Base-by-base conservation (phyloP, 306 rosid species). In the Pachyrhizus erosus region DNA sequence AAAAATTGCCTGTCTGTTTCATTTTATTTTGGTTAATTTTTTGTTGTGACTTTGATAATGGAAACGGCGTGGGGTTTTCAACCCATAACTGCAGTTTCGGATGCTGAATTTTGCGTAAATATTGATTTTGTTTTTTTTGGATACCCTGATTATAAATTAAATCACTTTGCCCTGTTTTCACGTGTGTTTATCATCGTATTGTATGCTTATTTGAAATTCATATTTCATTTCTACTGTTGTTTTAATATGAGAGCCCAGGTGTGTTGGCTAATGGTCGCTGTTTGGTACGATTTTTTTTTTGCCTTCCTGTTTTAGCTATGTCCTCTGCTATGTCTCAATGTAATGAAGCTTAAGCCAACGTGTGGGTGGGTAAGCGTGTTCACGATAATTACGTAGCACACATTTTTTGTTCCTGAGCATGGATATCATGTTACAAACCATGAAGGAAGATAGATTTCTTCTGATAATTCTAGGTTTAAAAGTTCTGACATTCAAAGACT, bases 91-190 rank as follows among this genome's bases (percentile, higher is more conserved):
- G 34, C 34, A 4, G 24, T 20, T 39, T 39, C 31, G 18, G 42
- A 6, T 40, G 68, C 37, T 29, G 48, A 54, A 20, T 72, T 71
- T 78, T 18, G 51, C 34, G 6, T 79, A 12, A 62, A 43, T 70
- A 31, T 68, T 39, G 34, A 17, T 73, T 45, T 29, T 11, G 21
- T 21, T 33, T 10, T 55, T 62, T 65, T 34, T n/a, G 45, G 54
- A 14, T 70, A 21, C 62, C 17, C 27, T 9, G 52, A 24, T 66
- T 21, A 31, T 55, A 24, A 21, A 43, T 12, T 43, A 14, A 43
- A 42, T 43, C 57, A 23, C 20, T 24, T 24, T 40, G 21, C 10
- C 21, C 6, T 40, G n/a, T 68, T 15, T 2, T 33, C 52, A 5
- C 11, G 11, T 2, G n/a, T 26, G 54, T 51, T 51, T 1, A 26